Base-by-base conservation (phyloP, 805 yeast species). In the Barnettozyma sp. region DNA sequence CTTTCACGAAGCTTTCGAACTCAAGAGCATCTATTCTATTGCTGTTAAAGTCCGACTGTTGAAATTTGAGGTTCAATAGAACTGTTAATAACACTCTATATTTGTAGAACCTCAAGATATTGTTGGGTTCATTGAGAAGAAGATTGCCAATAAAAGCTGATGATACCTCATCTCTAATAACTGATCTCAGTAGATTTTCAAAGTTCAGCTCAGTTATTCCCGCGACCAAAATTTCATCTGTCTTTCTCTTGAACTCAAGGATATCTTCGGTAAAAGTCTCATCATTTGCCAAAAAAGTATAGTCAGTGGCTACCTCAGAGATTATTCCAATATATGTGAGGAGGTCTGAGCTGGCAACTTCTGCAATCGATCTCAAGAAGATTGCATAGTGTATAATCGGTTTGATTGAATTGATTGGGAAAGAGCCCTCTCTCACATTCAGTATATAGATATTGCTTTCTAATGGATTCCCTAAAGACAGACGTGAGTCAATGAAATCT, bases 391-490 rank as follows among this genome's bases (percentile, higher is more conserved):
- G 48, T 9, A 61, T 35, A 3, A 52, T 20, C 18, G 46, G 42
- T 14, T 38, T 31, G 6, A 57, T 26, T 9, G 32, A 14, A 0
- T 34, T 32, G 25, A 49, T 20, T 16, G 49, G 40, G 31, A 50
- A 44, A 0, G 33, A 9, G 3, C 27, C 33, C 1, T 46, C 48
- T 4, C 34, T n/a, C 1, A 35, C 30, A 3, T 32, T 9, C 7
- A 58, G 32, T 2, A 61, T 18, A 33, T 62, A 64, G 2, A 68
- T 55, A 36, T 62, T 68, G 10, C 62, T 57, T 18, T 59, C 68
- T 31, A 76, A 48, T 2, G 74, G 65, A 44, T 72, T 73, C 0
- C 74, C 68, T 18, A 73, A 48, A 0, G 78, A 50, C 15, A 74
- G 40, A 26, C 62, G 53, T 9, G 60, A 50, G 39, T 65, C 67